Evolutionary conservation across 345 rosid species (phyloP), one percentile per base, ranked within the genome.

Genomic region (Conringia planisiliqua): DNA sequence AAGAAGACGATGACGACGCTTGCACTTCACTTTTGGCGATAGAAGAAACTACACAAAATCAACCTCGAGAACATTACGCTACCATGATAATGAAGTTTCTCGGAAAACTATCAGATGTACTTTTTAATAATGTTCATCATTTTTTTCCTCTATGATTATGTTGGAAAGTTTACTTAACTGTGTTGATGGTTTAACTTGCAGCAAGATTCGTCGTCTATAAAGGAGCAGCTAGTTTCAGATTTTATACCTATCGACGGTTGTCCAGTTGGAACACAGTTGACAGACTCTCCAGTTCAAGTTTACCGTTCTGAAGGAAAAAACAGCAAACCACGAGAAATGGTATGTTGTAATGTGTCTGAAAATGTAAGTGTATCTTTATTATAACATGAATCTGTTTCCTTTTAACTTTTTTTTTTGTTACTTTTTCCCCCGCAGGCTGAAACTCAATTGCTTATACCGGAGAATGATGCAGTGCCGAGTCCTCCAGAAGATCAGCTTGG

Each of bases 161-260:
- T 54, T 26, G 50, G 12, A 54, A 52, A 46, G 58, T 62, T 10
- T 52, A 35, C 43, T 56, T 78, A 68, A 66, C 60, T n/a, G 62
- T 77, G 76, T 39, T 22, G 20, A 39, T 54, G 58, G 62, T 58
- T 40, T 5, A 30, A 58, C 63, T 52, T 55, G 78, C 84, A 84
- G 92, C 76, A 83, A 75, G 84, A 79, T 9, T 57, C 89, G 12
- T 78, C 79, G 24, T 38, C 69, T 54, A 69, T 83, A 66, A 82
- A 56, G 54, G 80, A 82, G 50, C 82, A 83, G 83, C 76, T 90
- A 78, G 82, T 85, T 72, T 75, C 68, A 33, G 88, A 84, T 61
- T 90, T 88, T 65, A 71, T 82, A 62, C 90, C 91, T 29, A 79
- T 84, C 24, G 89, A 88, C 6, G 89, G 70, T 46, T 88, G 89